A percentile compares a stretch with the other conserved stretches of the same genome.
phyloP scores from a whole-genome alignment of 768 basidiomycete genomes.

The Agaricus subrufescens region DNA sequence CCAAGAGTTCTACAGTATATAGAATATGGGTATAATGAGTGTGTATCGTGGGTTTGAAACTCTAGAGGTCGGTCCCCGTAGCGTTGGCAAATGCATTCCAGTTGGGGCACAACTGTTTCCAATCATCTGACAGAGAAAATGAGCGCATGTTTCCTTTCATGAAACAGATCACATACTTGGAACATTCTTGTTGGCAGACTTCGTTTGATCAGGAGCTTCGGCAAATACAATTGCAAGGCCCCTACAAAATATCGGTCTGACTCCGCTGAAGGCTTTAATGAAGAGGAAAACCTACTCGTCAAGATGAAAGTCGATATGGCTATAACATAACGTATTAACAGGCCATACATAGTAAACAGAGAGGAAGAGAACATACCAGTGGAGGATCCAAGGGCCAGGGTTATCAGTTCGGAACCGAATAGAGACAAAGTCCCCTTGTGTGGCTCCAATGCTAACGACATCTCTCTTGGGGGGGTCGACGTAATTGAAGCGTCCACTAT shows the following conservation, averaged over 20 bases:
- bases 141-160: background rate
- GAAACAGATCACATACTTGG: background rate
- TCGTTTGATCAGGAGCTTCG: constrained; percentile 8
- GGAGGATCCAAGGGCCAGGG: constrained; percentile 56
- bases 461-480: constrained; percentile 51
- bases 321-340: constrained; percentile 6
- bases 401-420: constrained; percentile 64
- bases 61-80: background rate
- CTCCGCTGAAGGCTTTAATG: background rate
- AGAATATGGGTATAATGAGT: background rate
- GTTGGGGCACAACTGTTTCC: background rate
- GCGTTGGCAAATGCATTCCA: background rate
- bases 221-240: constrained; percentile 15
- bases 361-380: constrained; percentile 22
- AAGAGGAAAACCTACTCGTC: constrained; percentile 16
- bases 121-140: background rate
- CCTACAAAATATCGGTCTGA: constrained; percentile 1
- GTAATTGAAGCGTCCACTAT: constrained; percentile 30
- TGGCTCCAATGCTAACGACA: constrained; percentile 38
- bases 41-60: no score
- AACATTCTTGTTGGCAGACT: background rate
- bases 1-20: background rate
- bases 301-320: constrained; percentile 34
- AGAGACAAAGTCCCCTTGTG: constrained; percentile 38
- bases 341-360: background rate